Conservation (phyloP, 208 protist species). For the Acanthamoeba castellanii region DNA sequence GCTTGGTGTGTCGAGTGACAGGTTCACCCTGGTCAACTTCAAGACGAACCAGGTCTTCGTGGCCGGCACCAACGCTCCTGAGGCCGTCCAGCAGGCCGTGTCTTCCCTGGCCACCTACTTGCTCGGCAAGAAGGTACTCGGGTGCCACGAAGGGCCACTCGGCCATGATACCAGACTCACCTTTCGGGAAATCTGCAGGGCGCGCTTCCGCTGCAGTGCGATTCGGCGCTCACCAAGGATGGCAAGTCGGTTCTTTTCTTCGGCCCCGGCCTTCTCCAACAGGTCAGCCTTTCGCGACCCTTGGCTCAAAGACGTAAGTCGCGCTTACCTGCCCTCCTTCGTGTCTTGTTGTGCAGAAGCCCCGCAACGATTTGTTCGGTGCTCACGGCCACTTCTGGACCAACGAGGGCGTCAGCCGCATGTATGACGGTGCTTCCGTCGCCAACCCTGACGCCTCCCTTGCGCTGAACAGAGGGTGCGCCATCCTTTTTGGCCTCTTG, state of each 20-base stretch:
- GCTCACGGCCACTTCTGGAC: constrained; percentile 60
- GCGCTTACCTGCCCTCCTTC: not conserved
- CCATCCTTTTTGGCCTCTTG: not conserved
- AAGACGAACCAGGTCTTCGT: constrained; percentile 70
- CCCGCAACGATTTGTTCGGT: constrained; percentile 62
- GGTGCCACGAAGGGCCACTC: not conserved
- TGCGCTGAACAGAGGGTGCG: constrained; percentile 57
- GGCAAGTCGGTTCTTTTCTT: constrained; percentile 65
- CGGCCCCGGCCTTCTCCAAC: constrained; percentile 20
- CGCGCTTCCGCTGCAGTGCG: constrained; percentile 62
- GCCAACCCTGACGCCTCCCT: constrained; percentile 1
- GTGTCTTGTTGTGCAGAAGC: constrained; percentile 23
- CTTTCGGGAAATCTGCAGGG: not conserved
- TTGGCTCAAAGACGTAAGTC: not conserved
- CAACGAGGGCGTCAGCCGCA: constrained; percentile 56
- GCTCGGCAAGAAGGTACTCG: constrained; percentile 38
- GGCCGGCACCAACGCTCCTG: constrained; percentile 54
- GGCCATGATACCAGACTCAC: not conserved
- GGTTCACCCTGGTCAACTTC: constrained; percentile 71
- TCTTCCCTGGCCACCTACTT: constrained; percentile 49
- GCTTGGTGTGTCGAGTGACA: constrained; percentile 46
- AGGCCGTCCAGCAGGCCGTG: constrained; percentile 66
- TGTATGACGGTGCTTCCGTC: constrained; percentile 64
- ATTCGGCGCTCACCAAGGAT: constrained; percentile 56
- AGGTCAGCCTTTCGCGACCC: not conserved